These are phyloP conservation scores for Aspergillus ruber DNA, from an alignment of 2,329 filamentous ascomycete species.

Conservation along the genomic window DNA sequence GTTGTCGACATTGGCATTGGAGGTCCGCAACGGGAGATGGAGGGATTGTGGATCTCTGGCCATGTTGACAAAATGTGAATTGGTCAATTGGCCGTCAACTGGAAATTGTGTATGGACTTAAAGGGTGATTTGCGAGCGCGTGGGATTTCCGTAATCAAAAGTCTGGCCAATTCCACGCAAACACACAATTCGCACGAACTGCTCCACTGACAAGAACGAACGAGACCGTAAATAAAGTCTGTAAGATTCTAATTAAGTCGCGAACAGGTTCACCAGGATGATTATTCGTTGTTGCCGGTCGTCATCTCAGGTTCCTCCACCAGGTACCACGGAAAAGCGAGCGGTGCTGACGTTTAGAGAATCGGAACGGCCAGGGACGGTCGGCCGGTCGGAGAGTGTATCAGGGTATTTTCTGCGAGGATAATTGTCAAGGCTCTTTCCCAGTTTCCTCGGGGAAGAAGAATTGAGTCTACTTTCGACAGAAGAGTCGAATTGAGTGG, in stretches of 20 bases:
- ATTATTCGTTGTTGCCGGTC: neutral
- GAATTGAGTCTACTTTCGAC: too few relatives aligned
- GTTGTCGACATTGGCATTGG: conserved; percentile 11
- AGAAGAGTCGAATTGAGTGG: too few relatives aligned
- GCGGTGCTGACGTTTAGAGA: neutral
- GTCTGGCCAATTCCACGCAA: too few relatives aligned
- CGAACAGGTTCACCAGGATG: neutral
- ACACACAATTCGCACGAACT: neutral
- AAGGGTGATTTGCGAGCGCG: too few relatives aligned
- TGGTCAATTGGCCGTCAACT: neutral
- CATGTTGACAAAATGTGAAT: neutral
- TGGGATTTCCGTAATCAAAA: too few relatives aligned
- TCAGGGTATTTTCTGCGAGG: too few relatives aligned
- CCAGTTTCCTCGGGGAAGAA: too few relatives aligned
- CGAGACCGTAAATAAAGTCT: neutral
- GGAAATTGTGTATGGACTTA: too few relatives aligned
- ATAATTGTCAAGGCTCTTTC: too few relatives aligned
- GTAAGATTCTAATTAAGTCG: too few relatives aligned
- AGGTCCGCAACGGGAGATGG: conserved; percentile 11
- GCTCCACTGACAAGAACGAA: neutral
- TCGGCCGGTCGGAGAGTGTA: too few relatives aligned
- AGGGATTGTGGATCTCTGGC: conserved; percentile 5
- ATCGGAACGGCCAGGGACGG: neutral
- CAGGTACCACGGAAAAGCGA: neutral
- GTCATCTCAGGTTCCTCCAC: neutral